Base-by-base conservation (phyloP, 2,329 filamentous ascomycete species). In the Hymenoscyphus linearis region DNA sequence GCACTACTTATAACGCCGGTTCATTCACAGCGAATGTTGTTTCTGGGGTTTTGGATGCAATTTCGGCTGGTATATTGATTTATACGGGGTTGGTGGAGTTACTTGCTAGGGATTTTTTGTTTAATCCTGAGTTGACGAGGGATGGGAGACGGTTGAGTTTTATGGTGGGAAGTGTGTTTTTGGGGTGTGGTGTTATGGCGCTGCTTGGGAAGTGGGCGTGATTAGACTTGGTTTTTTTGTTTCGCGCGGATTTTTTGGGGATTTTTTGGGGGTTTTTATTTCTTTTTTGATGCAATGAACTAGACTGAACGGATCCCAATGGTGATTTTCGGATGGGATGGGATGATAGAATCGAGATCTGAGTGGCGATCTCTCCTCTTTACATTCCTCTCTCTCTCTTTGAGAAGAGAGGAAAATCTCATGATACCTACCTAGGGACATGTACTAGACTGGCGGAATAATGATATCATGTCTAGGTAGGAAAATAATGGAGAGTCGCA, bases 71-170 rank as follows among this genome's bases (percentile, higher is more conserved):
- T 2, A 80, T 81, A 36, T 64, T 81, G 63, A 75, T 81, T 22
- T 82, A 80, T 62, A 81, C 78, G 4, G 78, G 77, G 1, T 63
- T 81, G 57, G 79, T 82, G 12, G 79, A 82, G 69, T 61, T 82
- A 61, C 63, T 82, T 64, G 79, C 79, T 1, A 66, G 78, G 3
- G 79, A 81, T 60, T 81, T 82, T 65, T 64, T 81, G 66, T 81
- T 81, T 66, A 79, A 81, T 67, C 74, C 55, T 2, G 72, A 76
- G 44, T 70, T 78, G 52, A 79, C 76, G 2, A 74, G 74, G 62
- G 70, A 75, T 54, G 69, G 68, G 55, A 73, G 65, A 40, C 64
- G 75, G 16, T 60, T 79, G 61, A 61, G 72, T 0, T 79, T 78
- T 55, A 80, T 79, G 76, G 60, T 80, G 44, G 62, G 70, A 4